These are phyloP conservation scores for Aspergillus costaricaensis DNA, from an alignment of 2,329 filamentous ascomycete genomes.

Conservation along the genomic window DNA sequence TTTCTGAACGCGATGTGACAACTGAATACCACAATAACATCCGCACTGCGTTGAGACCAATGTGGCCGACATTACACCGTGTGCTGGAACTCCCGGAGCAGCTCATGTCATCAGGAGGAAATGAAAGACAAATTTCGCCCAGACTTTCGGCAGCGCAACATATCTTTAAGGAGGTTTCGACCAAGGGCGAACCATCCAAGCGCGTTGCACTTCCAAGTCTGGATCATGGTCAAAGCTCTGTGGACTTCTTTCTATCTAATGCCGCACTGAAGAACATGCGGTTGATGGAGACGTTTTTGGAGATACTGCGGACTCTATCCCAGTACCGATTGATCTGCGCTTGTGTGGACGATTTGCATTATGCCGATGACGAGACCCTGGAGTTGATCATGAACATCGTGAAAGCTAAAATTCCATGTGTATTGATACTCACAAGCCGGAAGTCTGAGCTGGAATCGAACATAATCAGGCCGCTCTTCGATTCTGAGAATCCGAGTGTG, in stretches of 20 bases:
- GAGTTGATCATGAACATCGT: slow-evolving; percentile 83
- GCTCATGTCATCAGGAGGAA: slow-evolving; percentile 44
- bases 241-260: slow-evolving; percentile 43
- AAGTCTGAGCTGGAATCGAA: slow-evolving; percentile 64
- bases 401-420: slow-evolving; percentile 73
- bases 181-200: slow-evolving; percentile 34
- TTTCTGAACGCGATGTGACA: slow-evolving; percentile 63
- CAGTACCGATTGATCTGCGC: slow-evolving; percentile 85
- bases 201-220: slow-evolving; percentile 35
- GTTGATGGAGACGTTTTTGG: slow-evolving; percentile 83
- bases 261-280: slow-evolving; percentile 59
- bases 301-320: slow-evolving; percentile 79
- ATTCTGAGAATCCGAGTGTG: slow-evolving; percentile 55
- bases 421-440: slow-evolving; percentile 75
- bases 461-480: slow-evolving; percentile 42
- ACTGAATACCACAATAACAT: slow-evolving; percentile 64
- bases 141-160: slow-evolving; percentile 31
- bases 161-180: slow-evolving; percentile 33
- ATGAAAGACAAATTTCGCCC: slow-evolving; percentile 36
- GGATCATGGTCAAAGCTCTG: slow-evolving; percentile 38
- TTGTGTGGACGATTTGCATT: slow-evolving; percentile 85
- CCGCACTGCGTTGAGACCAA: slow-evolving; percentile 56
- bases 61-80: slow-evolving; percentile 59
- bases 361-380: slow-evolving; percentile 82
- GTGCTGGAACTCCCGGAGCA: slow-evolving; percentile 71